Conservation (phyloP, 768 basidiomycete species). For the Lentinula sp. region DNA sequence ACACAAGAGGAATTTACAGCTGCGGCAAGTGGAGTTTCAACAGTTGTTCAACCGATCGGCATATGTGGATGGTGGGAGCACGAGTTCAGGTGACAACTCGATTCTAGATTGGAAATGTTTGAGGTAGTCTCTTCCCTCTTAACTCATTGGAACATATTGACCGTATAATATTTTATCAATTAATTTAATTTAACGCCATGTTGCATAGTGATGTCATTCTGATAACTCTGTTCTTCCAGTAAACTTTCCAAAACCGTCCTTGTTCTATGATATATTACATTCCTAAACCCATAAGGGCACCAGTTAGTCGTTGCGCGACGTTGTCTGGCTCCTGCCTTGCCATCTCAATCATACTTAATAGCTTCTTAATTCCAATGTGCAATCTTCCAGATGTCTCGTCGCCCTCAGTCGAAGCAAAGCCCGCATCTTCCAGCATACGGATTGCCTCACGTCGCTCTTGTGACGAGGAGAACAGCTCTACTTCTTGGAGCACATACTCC, state of each 20-base stretch:
- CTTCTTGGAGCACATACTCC: slow-evolving; percentile 72
- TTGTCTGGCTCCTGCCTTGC: slow-evolving; percentile 91
- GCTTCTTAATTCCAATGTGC: slow-evolving; percentile 89
- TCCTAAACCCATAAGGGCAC: slow-evolving; percentile 52
- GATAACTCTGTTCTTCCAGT: background rate
- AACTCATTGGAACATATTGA: too few species aligned
- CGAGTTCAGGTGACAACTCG: background rate
- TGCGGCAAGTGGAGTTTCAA: too few species aligned
- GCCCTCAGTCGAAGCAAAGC: slow-evolving; percentile 51
- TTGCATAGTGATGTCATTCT: background rate
- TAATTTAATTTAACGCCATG: background rate
- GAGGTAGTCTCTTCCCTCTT: too few species aligned
- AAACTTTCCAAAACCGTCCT: background rate
- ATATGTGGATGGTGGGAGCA: background rate
- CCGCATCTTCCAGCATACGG: slow-evolving; percentile 65
- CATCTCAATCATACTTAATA: slow-evolving; percentile 92
- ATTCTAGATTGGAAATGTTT: background rate
- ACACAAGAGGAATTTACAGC: too few species aligned
- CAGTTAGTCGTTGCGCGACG: slow-evolving; percentile 64
- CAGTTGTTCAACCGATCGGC: too few species aligned
- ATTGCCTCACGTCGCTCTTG: slow-evolving; percentile 56
- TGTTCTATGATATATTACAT: background rate
- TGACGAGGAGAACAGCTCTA: slow-evolving; percentile 63
- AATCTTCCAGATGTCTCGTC: slow-evolving; percentile 42
- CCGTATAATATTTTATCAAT: too few species aligned